Evolutionary conservation across 2,329 filamentous ascomycete species (phyloP).

Genomic region (Pseudogymnoascus sp.): DNA sequence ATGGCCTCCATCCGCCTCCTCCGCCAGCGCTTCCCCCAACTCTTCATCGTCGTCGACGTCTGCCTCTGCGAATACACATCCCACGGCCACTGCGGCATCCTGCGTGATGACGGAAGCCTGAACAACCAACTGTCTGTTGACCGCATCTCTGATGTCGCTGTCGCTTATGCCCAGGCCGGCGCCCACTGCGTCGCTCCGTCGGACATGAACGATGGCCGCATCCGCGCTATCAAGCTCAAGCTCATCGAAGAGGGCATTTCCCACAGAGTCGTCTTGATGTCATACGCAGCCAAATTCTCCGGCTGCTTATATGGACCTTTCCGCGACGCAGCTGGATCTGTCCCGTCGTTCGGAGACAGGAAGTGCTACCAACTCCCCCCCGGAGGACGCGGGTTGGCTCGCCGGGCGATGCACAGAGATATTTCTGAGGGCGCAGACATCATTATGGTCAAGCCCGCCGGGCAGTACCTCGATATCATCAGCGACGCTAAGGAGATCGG

Average conservation of each 20-base stretch:
- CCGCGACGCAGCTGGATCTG: constrained; percentile 87
- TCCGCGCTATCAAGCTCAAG: constrained; percentile 96
- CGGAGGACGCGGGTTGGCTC: constrained; percentile 81
- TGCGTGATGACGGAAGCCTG: constrained; percentile 82
- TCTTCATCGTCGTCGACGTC: constrained; percentile 89
- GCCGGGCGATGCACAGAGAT: constrained; percentile 82
- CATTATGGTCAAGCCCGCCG: constrained; percentile 98
- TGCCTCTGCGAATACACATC: constrained; percentile 98
- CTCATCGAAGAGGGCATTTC: constrained; percentile 90
- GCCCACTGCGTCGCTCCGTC: constrained; percentile 95
- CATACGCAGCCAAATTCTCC: constrained; percentile 95
- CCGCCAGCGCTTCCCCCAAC: constrained; percentile 73
- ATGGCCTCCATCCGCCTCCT: constrained; percentile 80
- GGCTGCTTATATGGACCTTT: constrained; percentile 96
- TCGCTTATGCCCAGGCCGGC: constrained; percentile 90
- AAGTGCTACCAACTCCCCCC: constrained; percentile 95
- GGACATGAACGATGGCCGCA: constrained; percentile 98
- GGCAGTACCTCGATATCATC: constrained; percentile 94
- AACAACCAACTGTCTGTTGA: constrained; percentile 94
- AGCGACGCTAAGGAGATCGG: constrained; percentile 93
- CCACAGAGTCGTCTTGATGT: constrained; percentile 90
- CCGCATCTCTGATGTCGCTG: constrained; percentile 92
- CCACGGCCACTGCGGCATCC: constrained; percentile 93
- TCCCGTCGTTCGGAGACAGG: constrained; percentile 85
- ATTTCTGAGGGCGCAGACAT: constrained; percentile 92